Conservation (phyloP, 768 basidiomycete species). For the Lyophyllum shimeji region DNA sequence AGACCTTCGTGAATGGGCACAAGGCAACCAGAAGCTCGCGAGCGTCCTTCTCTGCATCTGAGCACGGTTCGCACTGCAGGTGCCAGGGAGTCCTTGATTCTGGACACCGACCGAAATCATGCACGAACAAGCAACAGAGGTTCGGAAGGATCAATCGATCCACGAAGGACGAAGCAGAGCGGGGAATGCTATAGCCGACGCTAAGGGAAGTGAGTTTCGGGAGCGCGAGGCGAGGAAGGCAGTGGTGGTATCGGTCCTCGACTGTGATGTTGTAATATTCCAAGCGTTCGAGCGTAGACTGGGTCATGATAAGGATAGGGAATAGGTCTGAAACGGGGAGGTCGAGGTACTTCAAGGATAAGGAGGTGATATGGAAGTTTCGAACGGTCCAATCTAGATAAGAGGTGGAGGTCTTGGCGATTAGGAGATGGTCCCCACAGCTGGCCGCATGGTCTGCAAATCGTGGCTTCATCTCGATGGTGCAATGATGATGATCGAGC, state of each 20-base stretch:
- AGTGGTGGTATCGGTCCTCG: not conserved
- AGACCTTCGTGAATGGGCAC: constrained; percentile 8
- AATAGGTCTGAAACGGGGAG: constrained; percentile 9
- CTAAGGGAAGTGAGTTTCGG: constrained; percentile 15
- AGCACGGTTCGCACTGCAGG: not conserved
- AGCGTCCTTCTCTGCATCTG: constrained; percentile 9
- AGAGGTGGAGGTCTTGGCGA: constrained; percentile 1
- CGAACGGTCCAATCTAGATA: constrained; percentile 16
- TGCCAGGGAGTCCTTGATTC: constrained; percentile 2
- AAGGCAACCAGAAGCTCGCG: constrained; percentile 7
- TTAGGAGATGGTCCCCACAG: not conserved
- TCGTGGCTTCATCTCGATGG: constrained; percentile 5
- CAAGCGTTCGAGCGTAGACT: constrained; percentile 13
- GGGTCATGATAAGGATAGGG: constrained; percentile 16
- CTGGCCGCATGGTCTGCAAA: not conserved
- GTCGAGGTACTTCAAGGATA: constrained; percentile 15
- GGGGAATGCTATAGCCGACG: constrained; percentile 11
- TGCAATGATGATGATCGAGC: constrained; percentile 5
- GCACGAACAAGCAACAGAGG: constrained; percentile 10
- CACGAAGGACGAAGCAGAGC: constrained; percentile 10
- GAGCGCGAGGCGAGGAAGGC: constrained; percentile 5
- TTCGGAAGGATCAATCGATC: constrained; percentile 11
- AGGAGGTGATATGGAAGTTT: constrained; percentile 12
- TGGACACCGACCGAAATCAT: constrained; percentile 16
- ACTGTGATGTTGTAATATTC: constrained; percentile 13